Evolutionary conservation across 2,329 filamentous ascomycete species (phyloP).

Genomic region (Aspergillus uvarum): DNA sequence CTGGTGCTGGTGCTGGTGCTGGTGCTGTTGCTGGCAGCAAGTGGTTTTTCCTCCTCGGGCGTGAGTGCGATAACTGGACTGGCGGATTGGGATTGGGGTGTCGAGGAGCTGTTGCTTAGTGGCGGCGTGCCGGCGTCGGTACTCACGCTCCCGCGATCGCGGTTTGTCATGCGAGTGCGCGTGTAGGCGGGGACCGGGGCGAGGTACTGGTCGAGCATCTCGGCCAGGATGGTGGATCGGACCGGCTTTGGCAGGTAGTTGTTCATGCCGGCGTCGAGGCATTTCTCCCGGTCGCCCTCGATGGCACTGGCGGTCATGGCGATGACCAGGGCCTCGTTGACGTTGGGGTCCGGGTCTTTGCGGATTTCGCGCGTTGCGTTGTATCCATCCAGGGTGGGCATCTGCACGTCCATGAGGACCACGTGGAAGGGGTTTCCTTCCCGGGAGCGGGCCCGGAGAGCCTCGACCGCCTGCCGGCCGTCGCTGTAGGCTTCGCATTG

Average conservation of each 20-base stretch:
- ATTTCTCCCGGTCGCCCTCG: slow-evolving; percentile 91
- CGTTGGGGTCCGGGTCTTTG: slow-evolving; percentile 70
- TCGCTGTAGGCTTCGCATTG: slow-evolving; percentile 87
- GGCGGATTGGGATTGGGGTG: slow-evolving; percentile 16
- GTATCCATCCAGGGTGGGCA: slow-evolving; percentile 91
- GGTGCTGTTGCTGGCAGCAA: not conserved
- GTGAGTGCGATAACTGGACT: slow-evolving; percentile 15
- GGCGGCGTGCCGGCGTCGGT: slow-evolving; percentile 26
- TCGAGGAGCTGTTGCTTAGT: slow-evolving; percentile 13
- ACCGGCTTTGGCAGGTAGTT: slow-evolving; percentile 96
- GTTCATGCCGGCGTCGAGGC: slow-evolving; percentile 94
- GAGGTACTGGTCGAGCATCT: slow-evolving; percentile 72
- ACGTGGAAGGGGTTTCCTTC: slow-evolving; percentile 81
- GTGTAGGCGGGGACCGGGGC: slow-evolving; percentile 47
- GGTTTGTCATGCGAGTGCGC: slow-evolving; percentile 31
- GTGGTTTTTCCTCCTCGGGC: slow-evolving; percentile 18
- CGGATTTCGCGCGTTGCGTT: slow-evolving; percentile 83
- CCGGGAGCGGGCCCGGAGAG: slow-evolving; percentile 68
- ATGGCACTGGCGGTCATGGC: slow-evolving; percentile 97
- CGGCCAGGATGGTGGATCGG: slow-evolving; percentile 80
- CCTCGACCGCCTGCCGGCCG: slow-evolving; percentile 82
- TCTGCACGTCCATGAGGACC: slow-evolving; percentile 93
- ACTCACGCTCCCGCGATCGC: slow-evolving; percentile 31
- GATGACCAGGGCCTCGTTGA: slow-evolving; percentile 84
- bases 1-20: not conserved